Conservation (phyloP, 306 rosid genomes). For the Benincasa hispida region DNA sequence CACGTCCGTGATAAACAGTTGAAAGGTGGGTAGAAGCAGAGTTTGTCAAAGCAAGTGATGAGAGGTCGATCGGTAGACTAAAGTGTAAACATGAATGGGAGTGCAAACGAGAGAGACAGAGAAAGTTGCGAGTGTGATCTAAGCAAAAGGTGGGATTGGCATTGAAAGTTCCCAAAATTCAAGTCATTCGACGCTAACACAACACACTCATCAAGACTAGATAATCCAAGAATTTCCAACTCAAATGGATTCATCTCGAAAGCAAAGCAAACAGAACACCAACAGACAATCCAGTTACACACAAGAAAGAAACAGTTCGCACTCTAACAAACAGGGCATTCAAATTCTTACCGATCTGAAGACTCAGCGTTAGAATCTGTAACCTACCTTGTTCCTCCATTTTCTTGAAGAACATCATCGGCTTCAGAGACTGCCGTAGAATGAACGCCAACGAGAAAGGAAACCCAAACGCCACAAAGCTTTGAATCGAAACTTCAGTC, state of each 20-base stretch:
- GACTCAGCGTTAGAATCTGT: conserved; percentile 48
- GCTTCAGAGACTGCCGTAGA: conserved; percentile 53
- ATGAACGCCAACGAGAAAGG: conserved; percentile 56
- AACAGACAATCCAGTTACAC: conserved; percentile 31
- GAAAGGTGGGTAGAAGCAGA: too few species aligned
- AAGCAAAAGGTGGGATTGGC: too few species aligned
- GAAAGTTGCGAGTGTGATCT: too few species aligned
- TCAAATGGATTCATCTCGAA: conserved; percentile 25
- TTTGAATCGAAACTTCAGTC: conserved; percentile 42
- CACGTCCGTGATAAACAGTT: too few species aligned
- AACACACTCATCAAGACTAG: too few species aligned
- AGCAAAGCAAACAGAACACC: conserved; percentile 30
- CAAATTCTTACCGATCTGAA: conserved; percentile 58
- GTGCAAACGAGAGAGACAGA: too few species aligned
- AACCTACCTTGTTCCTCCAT: conserved; percentile 61
- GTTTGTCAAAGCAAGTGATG: too few species aligned
- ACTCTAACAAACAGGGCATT: conserved; percentile 38
- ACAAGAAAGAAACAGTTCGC: conserved; percentile 38
- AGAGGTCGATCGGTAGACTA: too few species aligned
- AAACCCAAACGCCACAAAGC: conserved; percentile 62
- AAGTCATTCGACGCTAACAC: too few species aligned
- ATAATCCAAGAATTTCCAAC: too few species aligned
- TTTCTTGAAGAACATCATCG: conserved; percentile 45
- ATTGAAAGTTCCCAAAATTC: too few species aligned
- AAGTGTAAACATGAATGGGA: too few species aligned